A percentile compares a stretch with the other conserved stretches of the same genome.
Evolutionary conservation across 2,329 filamentous ascomycete genomes (phyloP).

Genomic region (Phyllosticta capitalensis): DNA sequence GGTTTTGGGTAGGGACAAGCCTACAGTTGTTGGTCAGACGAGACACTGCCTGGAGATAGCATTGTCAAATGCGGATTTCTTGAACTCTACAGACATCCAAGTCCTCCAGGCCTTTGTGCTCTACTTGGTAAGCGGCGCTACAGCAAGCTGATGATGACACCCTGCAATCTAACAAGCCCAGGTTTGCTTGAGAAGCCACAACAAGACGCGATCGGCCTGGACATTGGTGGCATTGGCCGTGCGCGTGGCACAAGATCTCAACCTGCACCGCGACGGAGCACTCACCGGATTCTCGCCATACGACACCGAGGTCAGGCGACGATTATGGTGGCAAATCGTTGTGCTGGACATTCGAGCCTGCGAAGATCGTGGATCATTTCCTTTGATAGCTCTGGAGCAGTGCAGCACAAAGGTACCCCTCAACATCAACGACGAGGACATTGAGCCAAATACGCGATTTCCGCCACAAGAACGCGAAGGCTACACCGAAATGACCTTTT

Average conservation of each 20-base stretch:
- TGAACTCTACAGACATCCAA: conserved; percentile 55
- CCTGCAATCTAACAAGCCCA: conserved; percentile 18
- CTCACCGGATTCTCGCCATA: conserved; percentile 45
- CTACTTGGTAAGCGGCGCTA: conserved; percentile 46
- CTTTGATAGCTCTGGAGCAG: conserved; percentile 2
- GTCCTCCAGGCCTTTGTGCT: conserved; percentile 59
- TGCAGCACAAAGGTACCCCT: conserved; percentile 32
- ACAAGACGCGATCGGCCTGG: conserved; percentile 49
- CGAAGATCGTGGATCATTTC: conserved; percentile 10
- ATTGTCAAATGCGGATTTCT: conserved; percentile 56
- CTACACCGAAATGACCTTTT: conserved; percentile 31
- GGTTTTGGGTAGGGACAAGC: conserved; percentile 41
- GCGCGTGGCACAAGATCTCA: conserved; percentile 52
- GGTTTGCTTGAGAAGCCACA: conserved; percentile 32
- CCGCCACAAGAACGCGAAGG: conserved; percentile 18
- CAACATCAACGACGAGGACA: conserved; percentile 39
- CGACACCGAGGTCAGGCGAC: conserved; percentile 47
- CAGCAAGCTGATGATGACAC: not conserved
- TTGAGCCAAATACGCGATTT: conserved; percentile 27
- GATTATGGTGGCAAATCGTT: conserved; percentile 53
- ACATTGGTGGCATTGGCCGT: conserved; percentile 52
- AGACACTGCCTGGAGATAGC: conserved; percentile 27
- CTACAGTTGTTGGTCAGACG: not conserved
- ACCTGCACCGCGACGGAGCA: conserved; percentile 50
- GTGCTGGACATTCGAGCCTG: conserved; percentile 37